A percentile compares a stretch with the other conserved stretches of the same genome.
phyloP scores from a whole-genome alignment of 768 basidiomycete species.

The Epithele typhae region DNA sequence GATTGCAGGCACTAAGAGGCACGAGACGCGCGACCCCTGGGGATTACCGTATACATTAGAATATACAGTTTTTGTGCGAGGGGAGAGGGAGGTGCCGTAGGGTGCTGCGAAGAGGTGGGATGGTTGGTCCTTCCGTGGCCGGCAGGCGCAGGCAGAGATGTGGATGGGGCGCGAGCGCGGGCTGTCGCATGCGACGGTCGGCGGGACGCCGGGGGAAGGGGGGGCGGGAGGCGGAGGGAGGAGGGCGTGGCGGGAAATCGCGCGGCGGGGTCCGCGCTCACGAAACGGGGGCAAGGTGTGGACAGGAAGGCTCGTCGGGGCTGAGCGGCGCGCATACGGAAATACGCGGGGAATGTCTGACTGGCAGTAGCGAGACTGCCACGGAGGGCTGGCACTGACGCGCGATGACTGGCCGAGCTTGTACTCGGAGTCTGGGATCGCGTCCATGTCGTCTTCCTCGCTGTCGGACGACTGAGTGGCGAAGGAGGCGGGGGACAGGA shows the following conservation, averaged over 20 bases:
- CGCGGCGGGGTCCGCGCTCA: constrained; percentile 1
- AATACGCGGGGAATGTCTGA: constrained; percentile 10
- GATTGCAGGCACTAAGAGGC: constrained; percentile 3
- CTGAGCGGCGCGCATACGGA: constrained; percentile 7
- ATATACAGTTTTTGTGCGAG: background rate
- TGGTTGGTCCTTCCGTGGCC: background rate
- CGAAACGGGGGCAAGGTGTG: constrained; percentile 8
- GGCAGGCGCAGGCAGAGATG: background rate
- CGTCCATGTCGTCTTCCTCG: constrained; percentile 25
- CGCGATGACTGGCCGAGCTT: constrained; percentile 10
- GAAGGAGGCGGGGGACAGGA: constrained; percentile 21
- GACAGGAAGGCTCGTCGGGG: constrained; percentile 8
- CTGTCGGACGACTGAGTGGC: constrained; percentile 21
- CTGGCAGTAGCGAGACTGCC: constrained; percentile 17
- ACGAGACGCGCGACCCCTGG: constrained; percentile 6
- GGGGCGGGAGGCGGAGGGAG: no score
- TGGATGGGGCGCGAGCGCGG: background rate
- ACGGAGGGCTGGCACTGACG: constrained; percentile 5
- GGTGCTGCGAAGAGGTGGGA: background rate
- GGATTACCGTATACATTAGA: constrained; percentile 1
- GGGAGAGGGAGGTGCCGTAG: background rate
- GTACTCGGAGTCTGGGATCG: constrained; percentile 3
- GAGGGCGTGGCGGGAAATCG: no score
- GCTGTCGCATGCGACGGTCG: no score
- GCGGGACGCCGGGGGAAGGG: no score